These are phyloP conservation scores for Rhodamnia rubescens DNA, from an alignment of 345 rosid species.

Conservation along the genomic window DNA sequence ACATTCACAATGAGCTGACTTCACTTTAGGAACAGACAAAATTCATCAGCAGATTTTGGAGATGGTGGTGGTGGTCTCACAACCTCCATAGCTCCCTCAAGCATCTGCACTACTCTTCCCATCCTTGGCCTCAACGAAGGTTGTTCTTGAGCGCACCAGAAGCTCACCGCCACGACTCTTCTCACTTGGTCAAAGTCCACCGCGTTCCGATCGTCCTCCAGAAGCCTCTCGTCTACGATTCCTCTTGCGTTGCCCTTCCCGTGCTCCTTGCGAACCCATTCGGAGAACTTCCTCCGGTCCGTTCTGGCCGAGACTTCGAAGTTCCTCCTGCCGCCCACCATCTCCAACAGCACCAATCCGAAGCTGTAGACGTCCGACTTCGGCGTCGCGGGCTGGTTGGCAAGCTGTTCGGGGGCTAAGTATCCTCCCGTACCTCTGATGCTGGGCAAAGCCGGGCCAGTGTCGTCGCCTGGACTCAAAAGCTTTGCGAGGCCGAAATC, in stretches of 20 bases:
- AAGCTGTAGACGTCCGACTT: slow-evolving; percentile 57
- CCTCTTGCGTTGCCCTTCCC: slow-evolving; percentile 22
- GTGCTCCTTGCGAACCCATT: slow-evolving; percentile 56
- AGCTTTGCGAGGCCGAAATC: slow-evolving; percentile 52
- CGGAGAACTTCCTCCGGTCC: slow-evolving; percentile 34
- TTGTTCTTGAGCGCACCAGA: slow-evolving; percentile 51
- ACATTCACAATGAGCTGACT: too few relatives aligned
- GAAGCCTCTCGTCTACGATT: slow-evolving; percentile 32
- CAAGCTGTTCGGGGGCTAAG: slow-evolving; percentile 49
- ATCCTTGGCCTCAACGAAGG: slow-evolving; percentile 49
- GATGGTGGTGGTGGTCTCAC: slow-evolving; percentile 38
- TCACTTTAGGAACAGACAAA: not conserved
- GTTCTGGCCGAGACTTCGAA: slow-evolving; percentile 29
- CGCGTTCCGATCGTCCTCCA: not conserved
- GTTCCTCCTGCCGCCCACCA: slow-evolving; percentile 37
- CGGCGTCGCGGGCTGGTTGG: slow-evolving; percentile 33
- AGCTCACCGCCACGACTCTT: slow-evolving; percentile 29
- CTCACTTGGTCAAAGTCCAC: slow-evolving; percentile 31
- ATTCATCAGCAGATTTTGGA: slow-evolving; percentile 23
- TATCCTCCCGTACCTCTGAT: slow-evolving; percentile 39
- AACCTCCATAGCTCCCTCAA: slow-evolving; percentile 41
- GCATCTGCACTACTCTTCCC: slow-evolving; percentile 51
- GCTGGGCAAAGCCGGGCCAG: slow-evolving; percentile 12
- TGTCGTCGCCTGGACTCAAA: slow-evolving; percentile 16
- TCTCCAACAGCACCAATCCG: slow-evolving; percentile 52